These are phyloP conservation scores for Pestalotiopsis sp. DNA, from an alignment of 2,329 filamentous ascomycete genomes.

Conservation along the genomic window DNA sequence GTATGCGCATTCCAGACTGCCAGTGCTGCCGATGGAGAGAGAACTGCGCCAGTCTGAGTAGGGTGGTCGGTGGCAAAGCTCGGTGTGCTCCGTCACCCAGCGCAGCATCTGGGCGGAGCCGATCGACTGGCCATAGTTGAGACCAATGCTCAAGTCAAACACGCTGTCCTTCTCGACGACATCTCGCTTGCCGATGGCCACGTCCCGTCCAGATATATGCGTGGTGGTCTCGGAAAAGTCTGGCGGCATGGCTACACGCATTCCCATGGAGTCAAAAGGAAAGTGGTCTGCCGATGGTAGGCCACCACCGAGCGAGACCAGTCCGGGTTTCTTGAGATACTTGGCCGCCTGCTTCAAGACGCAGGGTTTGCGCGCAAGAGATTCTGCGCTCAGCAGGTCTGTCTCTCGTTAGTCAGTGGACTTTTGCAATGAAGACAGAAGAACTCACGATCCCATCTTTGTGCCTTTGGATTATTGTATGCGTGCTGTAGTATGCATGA, in stretches of 20 bases:
- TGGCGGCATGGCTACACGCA: conserved; percentile 71
- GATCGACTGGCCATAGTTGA: conserved; percentile 90
- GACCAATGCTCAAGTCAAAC: conserved; percentile 79
- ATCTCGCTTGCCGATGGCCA: conserved; percentile 83
- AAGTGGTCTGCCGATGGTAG: conserved; percentile 89
- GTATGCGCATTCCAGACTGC: conserved; percentile 78
- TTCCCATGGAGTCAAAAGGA: conserved; percentile 76
- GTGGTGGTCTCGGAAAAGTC: conserved; percentile 47
- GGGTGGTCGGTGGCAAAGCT: conserved; percentile 82
- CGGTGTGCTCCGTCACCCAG: conserved; percentile 92
- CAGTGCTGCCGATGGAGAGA: conserved; percentile 84
- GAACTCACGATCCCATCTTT: conserved; percentile 79
- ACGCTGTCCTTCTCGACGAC: conserved; percentile 41
- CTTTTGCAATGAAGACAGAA: conserved; percentile 10
- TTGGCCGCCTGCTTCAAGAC: conserved; percentile 82
- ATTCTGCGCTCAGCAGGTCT: conserved; percentile 65
- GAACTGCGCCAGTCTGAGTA: conserved; percentile 89
- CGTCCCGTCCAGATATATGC: conserved; percentile 44
- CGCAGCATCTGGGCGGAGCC: conserved; percentile 86
- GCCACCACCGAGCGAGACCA: conserved; percentile 92
- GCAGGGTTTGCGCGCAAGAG: conserved; percentile 59
- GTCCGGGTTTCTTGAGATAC: conserved; percentile 74
- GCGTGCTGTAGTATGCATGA: conserved; percentile 33
- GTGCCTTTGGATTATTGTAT: conserved; percentile 71
- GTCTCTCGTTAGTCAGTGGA: background rate